Evolutionary conservation across 345 rosid genomes (phyloP).

Genomic region (Microcos paniculata): DNA sequence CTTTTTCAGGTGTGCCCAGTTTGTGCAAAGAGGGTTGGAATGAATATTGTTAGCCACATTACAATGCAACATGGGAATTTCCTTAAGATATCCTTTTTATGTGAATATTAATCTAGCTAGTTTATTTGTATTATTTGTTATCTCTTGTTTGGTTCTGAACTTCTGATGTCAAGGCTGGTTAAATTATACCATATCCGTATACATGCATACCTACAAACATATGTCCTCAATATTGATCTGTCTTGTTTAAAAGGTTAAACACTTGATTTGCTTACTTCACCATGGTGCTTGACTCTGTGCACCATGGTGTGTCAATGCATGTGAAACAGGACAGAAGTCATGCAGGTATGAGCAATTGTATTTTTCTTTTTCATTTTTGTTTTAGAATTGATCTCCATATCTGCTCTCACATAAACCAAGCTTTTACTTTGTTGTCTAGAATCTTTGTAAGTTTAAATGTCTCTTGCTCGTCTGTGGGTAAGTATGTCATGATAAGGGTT

Average conservation of each 20-base stretch:
- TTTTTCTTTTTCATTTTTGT: background rate
- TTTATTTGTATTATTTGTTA: background rate
- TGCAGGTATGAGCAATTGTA: background rate
- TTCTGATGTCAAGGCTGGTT: background rate
- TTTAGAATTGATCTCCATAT: background rate
- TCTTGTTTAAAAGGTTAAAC: background rate
- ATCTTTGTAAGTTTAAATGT: background rate
- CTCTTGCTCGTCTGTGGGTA: background rate
- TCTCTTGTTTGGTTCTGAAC: background rate
- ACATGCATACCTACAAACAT: background rate
- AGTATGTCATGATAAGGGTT: conserved; percentile 4
- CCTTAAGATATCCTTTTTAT: conserved; percentile 75
- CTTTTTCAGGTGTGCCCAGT: conserved; percentile 69
- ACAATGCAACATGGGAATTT: conserved; percentile 68
- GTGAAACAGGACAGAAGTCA: background rate
- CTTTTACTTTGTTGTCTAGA: background rate
- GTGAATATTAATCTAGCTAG: background rate
- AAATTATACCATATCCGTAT: background rate
- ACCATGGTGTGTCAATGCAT: background rate
- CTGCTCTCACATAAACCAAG: background rate
- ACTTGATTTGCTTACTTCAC: too few relatives aligned
- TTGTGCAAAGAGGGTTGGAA: conserved; percentile 68
- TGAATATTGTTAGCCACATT: conserved; percentile 70
- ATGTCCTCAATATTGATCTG: background rate
- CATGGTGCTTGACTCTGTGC: background rate